These are phyloP conservation scores for Gymnopus androsaceus DNA, from an alignment of 1,284 basidiomycete genomes.

Conservation along the genomic window DNA sequence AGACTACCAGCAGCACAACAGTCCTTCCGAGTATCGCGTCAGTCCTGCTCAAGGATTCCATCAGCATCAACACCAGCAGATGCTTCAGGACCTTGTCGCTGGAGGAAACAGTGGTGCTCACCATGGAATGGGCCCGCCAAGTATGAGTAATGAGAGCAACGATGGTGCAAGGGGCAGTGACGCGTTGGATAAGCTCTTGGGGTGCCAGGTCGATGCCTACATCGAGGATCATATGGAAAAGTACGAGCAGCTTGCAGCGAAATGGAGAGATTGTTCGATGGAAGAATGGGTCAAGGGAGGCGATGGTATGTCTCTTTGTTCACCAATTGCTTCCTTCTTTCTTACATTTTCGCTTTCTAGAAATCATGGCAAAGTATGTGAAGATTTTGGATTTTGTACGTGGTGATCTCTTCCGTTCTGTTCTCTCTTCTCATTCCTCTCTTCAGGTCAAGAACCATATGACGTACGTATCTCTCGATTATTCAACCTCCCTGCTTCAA, in stretches of 20 bases:
- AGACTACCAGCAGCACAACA: not conserved
- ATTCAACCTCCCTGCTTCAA: not conserved
- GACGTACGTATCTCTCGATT: constrained; percentile 28
- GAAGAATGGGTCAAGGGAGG: constrained; percentile 42
- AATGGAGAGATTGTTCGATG: constrained; percentile 37
- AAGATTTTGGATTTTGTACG: constrained; percentile 40
- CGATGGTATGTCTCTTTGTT: constrained; percentile 28
- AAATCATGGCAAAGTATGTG: constrained; percentile 33
- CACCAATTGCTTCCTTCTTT: not conserved
- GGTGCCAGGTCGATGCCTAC: constrained; percentile 33
- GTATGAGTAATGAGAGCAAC: not conserved
- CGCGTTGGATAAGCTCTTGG: constrained; percentile 34
- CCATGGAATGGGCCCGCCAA: not conserved
- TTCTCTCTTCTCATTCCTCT: not conserved
- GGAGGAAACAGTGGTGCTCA: not conserved
- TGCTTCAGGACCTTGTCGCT: not conserved
- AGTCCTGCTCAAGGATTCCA: not conserved
- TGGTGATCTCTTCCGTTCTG: constrained; percentile 7
- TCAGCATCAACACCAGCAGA: not conserved
- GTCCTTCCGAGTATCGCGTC: not conserved
- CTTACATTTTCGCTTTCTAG: constrained; percentile 21
- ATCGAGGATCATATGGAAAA: constrained; percentile 32
- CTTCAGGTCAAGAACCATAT: constrained; percentile 37
- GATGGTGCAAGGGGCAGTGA: not conserved
- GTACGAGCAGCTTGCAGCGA: constrained; percentile 34